phyloP scores from a whole-genome alignment of 139 green algal species.

The Tetraselmis striata region DNA sequence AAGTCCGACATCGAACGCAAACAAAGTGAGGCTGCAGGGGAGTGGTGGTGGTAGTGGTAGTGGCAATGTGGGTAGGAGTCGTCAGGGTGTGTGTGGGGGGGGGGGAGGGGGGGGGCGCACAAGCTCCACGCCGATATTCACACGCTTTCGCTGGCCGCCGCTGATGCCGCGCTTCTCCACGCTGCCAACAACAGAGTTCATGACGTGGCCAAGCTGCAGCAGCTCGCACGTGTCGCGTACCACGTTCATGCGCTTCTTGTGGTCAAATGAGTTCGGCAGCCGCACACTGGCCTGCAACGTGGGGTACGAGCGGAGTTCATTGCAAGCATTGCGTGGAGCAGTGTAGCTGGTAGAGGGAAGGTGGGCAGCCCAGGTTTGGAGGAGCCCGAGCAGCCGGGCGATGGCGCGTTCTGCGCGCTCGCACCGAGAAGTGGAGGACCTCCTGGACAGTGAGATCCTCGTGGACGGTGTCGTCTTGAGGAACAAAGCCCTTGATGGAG shows the following conservation, averaged over 20 bases:
- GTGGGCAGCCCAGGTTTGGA: no score
- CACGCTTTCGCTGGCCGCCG: slow-evolving; percentile 64
- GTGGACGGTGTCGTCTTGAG: slow-evolving; percentile 54
- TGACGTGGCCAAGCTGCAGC: slow-evolving; percentile 34
- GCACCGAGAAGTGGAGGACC: slow-evolving; percentile 56
- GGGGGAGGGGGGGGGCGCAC: neutral
- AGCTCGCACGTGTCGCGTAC: slow-evolving; percentile 3
- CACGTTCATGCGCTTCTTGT: neutral
- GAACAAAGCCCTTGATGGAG: slow-evolving; percentile 41
- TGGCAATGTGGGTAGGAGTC: neutral
- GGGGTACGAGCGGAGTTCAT: no score
- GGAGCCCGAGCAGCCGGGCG: no score
- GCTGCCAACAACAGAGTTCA: slow-evolving; percentile 53
- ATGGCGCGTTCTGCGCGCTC: no score
- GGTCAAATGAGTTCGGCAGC: neutral
- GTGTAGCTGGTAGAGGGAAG: no score
- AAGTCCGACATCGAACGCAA: no score
- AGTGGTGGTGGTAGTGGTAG: no score
- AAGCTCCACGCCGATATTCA: slow-evolving; percentile 75
- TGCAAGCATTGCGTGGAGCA: no score
- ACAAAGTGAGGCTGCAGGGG: no score
- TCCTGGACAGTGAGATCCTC: slow-evolving; percentile 56
- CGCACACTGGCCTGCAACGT: neutral
- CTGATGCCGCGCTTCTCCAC: slow-evolving; percentile 48
- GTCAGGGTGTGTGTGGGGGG: neutral